phyloP scores from a whole-genome alignment of 306 rosid genomes.

The Fagus crenata region DNA sequence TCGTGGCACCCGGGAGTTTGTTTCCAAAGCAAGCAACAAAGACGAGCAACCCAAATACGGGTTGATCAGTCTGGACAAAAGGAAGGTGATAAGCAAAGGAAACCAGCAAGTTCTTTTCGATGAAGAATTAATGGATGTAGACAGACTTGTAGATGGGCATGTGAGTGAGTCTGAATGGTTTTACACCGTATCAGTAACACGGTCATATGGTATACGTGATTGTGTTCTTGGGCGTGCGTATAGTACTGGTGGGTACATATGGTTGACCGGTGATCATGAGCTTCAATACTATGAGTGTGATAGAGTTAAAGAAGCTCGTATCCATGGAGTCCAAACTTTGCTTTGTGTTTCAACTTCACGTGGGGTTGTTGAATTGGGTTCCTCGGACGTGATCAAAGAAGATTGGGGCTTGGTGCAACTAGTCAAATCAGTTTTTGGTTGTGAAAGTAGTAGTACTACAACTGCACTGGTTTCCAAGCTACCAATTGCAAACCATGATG shows the following conservation, averaged over 20 bases:
- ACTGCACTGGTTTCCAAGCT: not conserved
- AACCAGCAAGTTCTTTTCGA: not conserved
- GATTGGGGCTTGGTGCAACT: constrained; percentile 34
- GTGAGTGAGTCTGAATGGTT: constrained; percentile 35
- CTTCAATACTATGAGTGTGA: constrained; percentile 38
- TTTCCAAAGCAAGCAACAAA: not conserved
- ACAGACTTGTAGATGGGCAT: not conserved
- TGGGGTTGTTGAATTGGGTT: constrained; percentile 53
- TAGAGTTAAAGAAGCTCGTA: constrained; percentile 44
- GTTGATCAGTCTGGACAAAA: not conserved
- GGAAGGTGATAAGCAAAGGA: not conserved
- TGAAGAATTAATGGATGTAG: not conserved
- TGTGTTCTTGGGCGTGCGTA: constrained; percentile 34
- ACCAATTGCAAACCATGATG: not conserved
- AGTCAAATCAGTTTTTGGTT: constrained; percentile 33
- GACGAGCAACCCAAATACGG: not conserved
- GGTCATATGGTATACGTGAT: constrained; percentile 13
- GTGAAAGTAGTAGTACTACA: not conserved
- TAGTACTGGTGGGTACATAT: constrained; percentile 34
- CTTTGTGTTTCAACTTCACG: constrained; percentile 32
- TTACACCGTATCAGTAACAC: constrained; percentile 31
- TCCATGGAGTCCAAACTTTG: constrained; percentile 43
- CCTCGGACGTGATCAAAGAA: constrained; percentile 29
- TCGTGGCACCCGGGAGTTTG: constrained; percentile 8
- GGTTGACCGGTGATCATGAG: constrained; percentile 39